Base-by-base conservation (phyloP, 1,284 basidiomycete species). In the Thecaphora thlaspeos region DNA sequence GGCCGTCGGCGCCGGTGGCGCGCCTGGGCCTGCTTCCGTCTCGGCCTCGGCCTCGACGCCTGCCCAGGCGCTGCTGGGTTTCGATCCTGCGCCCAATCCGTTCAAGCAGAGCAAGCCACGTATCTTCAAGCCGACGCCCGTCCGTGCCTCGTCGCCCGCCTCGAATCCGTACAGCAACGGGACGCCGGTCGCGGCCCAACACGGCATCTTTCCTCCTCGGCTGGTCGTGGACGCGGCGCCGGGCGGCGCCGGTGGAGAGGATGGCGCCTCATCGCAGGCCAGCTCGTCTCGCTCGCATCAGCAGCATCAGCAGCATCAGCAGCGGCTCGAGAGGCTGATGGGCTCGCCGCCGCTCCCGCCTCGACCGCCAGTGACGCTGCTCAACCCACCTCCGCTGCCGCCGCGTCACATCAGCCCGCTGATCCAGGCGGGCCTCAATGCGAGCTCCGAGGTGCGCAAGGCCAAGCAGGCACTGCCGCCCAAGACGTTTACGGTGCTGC, bases 371-470 rank as follows among this genome's bases (percentile, higher is more conserved):
- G n/a, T n/a, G n/a, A 14, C 48, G 23, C 55, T 61, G 23, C 48
- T 52, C 44, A 42, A 62, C 28, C 73, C 74, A 1, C 71, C 72
- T 1, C 72, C 72, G 5, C 59, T 72, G 37, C 74, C 75, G 17
- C 70, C 71, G 3, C 53, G 73, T 21, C 70, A 70, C 47, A 70
- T 75, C 36, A 67, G 60, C 40, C 76, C 76, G 37, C 70, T 77
- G 46, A 77, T 77, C 48, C 76, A 76, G 47, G 76, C 76, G 12
- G 67, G 72, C 47, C 61, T 77, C 38, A 68, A 73, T 34, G 76
- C 76, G 2, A 62, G 70, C 34, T 65, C 56, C 48, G 68, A 77
- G 46, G 73, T 76, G 23, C 68, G 68, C 44, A 59, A 60, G 15
- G 68, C 66, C 3, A 58, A 75, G 41, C 67, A 75, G 41, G 68